Evolutionary conservation across 2,329 filamentous ascomycete genomes (phyloP), one percentile per base, ranked within the genome.

Genomic region (Magnaporthales sp.): DNA sequence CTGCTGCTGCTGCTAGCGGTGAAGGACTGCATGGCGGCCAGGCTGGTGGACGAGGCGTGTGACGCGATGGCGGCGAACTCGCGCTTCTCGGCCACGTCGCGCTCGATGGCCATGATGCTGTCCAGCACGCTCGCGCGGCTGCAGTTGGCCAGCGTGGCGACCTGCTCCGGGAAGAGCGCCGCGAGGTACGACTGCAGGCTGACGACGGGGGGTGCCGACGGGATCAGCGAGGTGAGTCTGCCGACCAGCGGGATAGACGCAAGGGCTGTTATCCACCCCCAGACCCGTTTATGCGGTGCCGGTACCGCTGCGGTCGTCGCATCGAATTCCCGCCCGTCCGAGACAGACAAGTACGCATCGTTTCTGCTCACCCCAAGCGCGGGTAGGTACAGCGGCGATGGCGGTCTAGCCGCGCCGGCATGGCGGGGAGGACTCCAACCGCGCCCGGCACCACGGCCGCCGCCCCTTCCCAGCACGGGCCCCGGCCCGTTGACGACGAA

Each of bases 1-100:
- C 22, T 29, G 27, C 4, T 30, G 30, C 2, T 24, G 2, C 22
- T 4, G 13, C 22, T 22, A 13, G 46, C 9, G 19, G 22, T 24
- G n/a, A 46, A 46, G 8, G 38, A 46, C 38, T 46, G 38, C 38
- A 46, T 19, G 22, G 32, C 63, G 7, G 64, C 46, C 46, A 24
- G 29, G 26, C 29, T 65, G 51, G 46, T 65, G 15, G 68, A 67
- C 24, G 69, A 68, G 4, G 75, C 71, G 67, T 76, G 74, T 67
- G 74, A 74, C 4, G 73, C 72, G 70, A 80, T 75, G 66, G 77
- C 78, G 0, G 77, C 75, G 54, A 80, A 75, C 72, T 80, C 78
- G 62, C 78, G 77, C 72, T 75, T 77, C 71, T 80, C 79, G 51
- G 76, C 78, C 30, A 77, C 71, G 66, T 80, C 77, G 62, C 76